phyloP scores from a whole-genome alignment of 352 stramenopile genomes.

The Bremia lactucae region DNA sequence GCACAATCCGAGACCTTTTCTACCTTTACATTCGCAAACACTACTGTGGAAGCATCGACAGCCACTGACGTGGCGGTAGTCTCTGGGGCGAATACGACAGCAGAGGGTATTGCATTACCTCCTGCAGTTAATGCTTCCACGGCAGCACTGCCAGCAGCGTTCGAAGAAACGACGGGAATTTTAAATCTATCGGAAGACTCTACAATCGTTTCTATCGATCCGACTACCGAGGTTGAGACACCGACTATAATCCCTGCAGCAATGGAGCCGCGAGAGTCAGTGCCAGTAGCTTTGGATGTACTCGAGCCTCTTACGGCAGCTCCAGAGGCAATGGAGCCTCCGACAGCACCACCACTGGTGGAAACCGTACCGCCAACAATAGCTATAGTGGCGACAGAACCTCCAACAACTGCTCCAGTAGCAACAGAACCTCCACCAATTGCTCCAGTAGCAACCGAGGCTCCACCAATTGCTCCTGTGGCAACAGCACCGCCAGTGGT shows the following conservation, averaged over 20 bases:
- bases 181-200: neutral
- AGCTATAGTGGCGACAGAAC: conserved; percentile 1
- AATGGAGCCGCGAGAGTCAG: conserved; percentile 3
- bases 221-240: neutral
- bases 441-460: neutral
- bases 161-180: conserved; percentile 1
- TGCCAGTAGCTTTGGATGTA: neutral
- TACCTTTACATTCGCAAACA: too few species aligned
- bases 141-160: neutral
- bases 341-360: neutral
- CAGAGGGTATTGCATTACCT: too few species aligned
- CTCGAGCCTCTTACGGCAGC: neutral
- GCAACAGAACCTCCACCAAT: conserved; percentile 7
- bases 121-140: too few species aligned
- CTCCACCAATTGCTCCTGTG: conserved; percentile 4
- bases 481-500: neutral
- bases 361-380: neutral
- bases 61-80: too few species aligned
- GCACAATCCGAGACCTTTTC: too few species aligned
- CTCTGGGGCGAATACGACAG: too few species aligned
- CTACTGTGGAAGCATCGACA: neutral
- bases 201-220: neutral
- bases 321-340: neutral
- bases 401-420: conserved; percentile 2
- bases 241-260: conserved; percentile 4